Evolutionary conservation across 2,329 filamentous ascomycete genomes (phyloP), one percentile per base, ranked within the genome.

Genomic region (Phaeosphaeria sp.): DNA sequence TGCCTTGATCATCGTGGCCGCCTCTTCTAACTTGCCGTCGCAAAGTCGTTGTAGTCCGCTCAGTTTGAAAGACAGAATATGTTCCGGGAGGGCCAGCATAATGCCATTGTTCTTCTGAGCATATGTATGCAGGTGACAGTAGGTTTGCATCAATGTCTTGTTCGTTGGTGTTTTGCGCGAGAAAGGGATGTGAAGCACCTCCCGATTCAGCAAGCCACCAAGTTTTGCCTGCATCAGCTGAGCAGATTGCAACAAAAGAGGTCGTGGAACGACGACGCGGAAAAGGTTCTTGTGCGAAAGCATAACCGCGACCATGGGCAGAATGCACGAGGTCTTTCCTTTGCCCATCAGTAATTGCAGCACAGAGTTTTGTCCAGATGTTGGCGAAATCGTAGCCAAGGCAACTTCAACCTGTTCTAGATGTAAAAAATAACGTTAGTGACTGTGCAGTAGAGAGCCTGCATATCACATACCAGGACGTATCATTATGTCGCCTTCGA

Each of bases 281-380:
- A 81, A 79, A 0, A 91, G 73, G 0, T 78, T 0, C 43, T 75
- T 74, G 55, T 80, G 60, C 2, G 79, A 75, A 2, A 81, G 65
- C 0, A 69, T 60, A 0, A 83, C 75, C 0, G 84, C 84, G 0
- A 89, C 83, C 39, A 90, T 87, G 0, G 89, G 47, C 5, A 49
- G 8, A 18, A 92, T 91, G 1, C 91, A 84, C 0, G 88, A 89
- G 0, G 84, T 87, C 70, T 87, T 87, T 0, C 84, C 82, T 76
- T 87, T 82, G 0, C 88, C 88, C 87, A 90, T 90, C 59, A 89
- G 87, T 74, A 90, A 82, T 59, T 90, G 88, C 1, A 89, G 63
- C 0, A 90, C 85, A 0, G 86, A 86, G 57, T 89, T 90, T 0
- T 74, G 61, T 0, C 77, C 75, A 0, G 83, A 85, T 0, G 65